Conservation (phyloP, 1,284 basidiomycete genomes). For the Caloboletus inedulis region DNA sequence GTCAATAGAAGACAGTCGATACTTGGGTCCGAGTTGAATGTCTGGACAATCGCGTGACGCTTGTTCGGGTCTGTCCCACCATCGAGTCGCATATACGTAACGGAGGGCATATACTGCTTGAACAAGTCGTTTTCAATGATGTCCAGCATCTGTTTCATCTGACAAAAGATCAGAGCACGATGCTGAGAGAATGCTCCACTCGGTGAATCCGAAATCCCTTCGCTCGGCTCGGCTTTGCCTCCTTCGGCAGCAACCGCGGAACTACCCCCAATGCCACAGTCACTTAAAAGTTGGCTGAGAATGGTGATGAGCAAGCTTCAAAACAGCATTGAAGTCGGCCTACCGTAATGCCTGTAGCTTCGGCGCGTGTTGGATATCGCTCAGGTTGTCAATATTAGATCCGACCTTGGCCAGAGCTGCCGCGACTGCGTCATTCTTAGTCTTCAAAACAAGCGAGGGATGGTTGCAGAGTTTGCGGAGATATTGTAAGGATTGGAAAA, state of each 20-base stretch:
- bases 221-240: conserved; percentile 61
- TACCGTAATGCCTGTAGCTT: conserved; percentile 91
- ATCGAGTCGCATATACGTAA: conserved; percentile 98
- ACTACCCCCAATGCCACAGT: conserved; percentile 87
- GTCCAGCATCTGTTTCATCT: conserved; percentile 99
- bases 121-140: conserved; percentile 96
- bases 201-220: conserved; percentile 51
- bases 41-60: conserved; percentile 94
- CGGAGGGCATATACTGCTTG: conserved; percentile 87
- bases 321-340: conserved; percentile 25
- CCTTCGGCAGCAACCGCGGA: conserved; percentile 45
- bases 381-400: conserved; percentile 45
- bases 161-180: conserved; percentile 97
- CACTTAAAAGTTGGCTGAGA: conserved; percentile 82
- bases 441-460: conserved; percentile 84
- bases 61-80: conserved; percentile 87
- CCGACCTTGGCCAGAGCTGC: conserved; percentile 62
- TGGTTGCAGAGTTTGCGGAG: conserved; percentile 98
- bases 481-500: conserved; percentile 97
- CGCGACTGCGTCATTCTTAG: conserved; percentile 56
- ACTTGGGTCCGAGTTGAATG: conserved; percentile 96
- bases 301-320: conserved; percentile 5
- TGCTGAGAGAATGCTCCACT: conserved; percentile 82
- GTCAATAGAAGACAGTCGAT: conserved; percentile 97
- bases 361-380: conserved; percentile 88